Base-by-base conservation (phyloP, 495 filamentous ascomycete genomes). In the Penicillium maclennaniae region DNA sequence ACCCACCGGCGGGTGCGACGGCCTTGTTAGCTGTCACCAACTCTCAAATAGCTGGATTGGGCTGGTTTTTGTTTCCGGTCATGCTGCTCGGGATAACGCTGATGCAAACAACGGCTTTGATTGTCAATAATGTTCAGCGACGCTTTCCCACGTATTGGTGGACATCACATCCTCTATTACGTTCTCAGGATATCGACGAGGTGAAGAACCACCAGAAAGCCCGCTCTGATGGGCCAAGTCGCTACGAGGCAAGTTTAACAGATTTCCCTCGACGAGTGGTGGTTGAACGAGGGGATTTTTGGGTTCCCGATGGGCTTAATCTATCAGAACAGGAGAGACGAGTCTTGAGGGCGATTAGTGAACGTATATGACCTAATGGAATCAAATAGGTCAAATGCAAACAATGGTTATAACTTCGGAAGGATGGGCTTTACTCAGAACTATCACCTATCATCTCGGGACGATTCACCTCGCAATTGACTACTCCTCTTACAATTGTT, bases 1-100 rank as follows among this genome's bases (percentile, higher is more conserved):
- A 97, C 62, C 92, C 92, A 6, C 92, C 92, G 0, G 92, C 89
- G 0, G 92, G 92, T 7, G 92, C 92, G 3, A 95, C 89, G 0
- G 89, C 92, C 0, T 69, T 97, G 1, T 71, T 96, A 17, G 88
- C 88, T 0, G 88, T 87, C 2, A 78, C 85, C 0, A 80, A 87
- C 43, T 69, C 85, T 0, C 70, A 76, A 15, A 62, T 47, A 6
- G 50, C 37, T 8, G 63, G 60, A 1, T 67, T 96, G 47, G 89
- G 88, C 6, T 96, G 89, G 90, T 82, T 78, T 36, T 67, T 93
- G 28, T 66, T 93, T 4, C 79, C 83, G 0, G 67, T 91, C 6
- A 78, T 95, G 31, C 53, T 87, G 54, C 69, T 92, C 27, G 86
- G 83, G 0, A 80, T 78, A 37, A 62, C 58, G 1, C 58, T 95